These are phyloP conservation scores for Chenopodium berlandieri DNA, from an alignment of 148 eudicot species.

Conservation along the genomic window DNA sequence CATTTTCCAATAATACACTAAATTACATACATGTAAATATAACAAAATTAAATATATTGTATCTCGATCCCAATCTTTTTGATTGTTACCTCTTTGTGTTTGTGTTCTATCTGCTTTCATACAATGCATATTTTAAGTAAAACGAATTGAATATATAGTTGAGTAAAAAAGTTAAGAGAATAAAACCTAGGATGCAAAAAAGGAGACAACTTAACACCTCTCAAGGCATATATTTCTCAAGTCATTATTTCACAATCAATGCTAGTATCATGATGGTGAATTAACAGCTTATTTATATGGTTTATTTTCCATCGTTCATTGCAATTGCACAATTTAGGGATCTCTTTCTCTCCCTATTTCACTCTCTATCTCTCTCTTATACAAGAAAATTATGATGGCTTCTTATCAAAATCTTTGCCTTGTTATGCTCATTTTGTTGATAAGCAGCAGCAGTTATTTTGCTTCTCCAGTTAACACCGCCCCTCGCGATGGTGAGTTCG, in stretches of 20 bases:
- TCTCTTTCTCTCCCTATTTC: neutral
- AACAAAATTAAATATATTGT: too few species aligned
- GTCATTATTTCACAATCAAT: neutral
- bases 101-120: too few species aligned
- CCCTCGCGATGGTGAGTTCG: constrained; percentile 17
- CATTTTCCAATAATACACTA: too few species aligned
- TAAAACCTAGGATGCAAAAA: neutral
- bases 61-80: too few species aligned
- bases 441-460: constrained; percentile 15
- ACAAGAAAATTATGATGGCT: neutral
- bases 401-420: constrained; percentile 6
- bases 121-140: too few species aligned
- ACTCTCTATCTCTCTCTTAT: neutral
- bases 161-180: too few species aligned
- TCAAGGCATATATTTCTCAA: neutral
- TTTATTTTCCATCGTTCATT: neutral
- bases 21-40: too few species aligned
- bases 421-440: constrained; percentile 6
- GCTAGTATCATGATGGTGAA: neutral
- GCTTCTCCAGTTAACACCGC: constrained; percentile 6
- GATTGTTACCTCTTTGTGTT: too few species aligned
- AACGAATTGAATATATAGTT: too few species aligned
- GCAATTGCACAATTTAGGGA: neutral
- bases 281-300: neutral
- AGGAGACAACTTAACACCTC: constrained; percentile 3